These are phyloP conservation scores for Eucalyptus cloeziana DNA, from an alignment of 345 rosid species.

Conservation along the genomic window DNA sequence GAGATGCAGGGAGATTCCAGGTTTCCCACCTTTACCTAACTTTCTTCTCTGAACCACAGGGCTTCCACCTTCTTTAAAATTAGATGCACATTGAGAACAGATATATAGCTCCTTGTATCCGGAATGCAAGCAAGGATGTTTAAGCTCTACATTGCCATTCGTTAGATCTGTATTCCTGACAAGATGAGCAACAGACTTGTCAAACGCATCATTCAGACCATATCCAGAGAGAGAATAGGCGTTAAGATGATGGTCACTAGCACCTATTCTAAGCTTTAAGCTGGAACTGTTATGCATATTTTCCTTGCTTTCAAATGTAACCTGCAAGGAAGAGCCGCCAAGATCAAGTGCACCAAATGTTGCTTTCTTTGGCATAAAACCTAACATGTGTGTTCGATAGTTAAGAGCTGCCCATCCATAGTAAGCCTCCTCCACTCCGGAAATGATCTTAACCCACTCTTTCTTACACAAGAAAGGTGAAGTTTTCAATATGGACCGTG, in stretches of 20 bases:
- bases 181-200: conserved; percentile 64
- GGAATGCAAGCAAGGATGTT: conserved; percentile 85
- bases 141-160: conserved; percentile 52
- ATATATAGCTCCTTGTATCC: conserved; percentile 68
- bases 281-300: conserved; percentile 41
- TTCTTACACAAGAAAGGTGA: conserved; percentile 66
- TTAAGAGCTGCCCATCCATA: conserved; percentile 96
- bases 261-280: conserved; percentile 70
- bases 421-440: conserved; percentile 94
- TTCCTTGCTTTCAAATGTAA: conserved; percentile 79
- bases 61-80: conserved; percentile 25
- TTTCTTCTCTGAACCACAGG: conserved; percentile 22
- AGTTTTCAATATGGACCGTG: conserved; percentile 70
- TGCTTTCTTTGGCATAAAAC: conserved; percentile 49
- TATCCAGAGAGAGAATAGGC: conserved; percentile 97
- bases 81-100: conserved; percentile 61
- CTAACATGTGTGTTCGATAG: conserved; percentile 57
- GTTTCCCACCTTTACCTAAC: conserved; percentile 36
- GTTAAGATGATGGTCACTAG: conserved; percentile 68
- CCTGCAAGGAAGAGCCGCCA: conserved; percentile 98
- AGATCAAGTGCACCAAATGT: conserved; percentile 97
- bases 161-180: conserved; percentile 31
- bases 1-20: conserved; percentile 56
- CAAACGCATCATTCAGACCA: conserved; percentile 98
- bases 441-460: conserved; percentile 79